Evolutionary conservation across 345 rosid genomes (phyloP).

Genomic region (Salix viminalis): DNA sequence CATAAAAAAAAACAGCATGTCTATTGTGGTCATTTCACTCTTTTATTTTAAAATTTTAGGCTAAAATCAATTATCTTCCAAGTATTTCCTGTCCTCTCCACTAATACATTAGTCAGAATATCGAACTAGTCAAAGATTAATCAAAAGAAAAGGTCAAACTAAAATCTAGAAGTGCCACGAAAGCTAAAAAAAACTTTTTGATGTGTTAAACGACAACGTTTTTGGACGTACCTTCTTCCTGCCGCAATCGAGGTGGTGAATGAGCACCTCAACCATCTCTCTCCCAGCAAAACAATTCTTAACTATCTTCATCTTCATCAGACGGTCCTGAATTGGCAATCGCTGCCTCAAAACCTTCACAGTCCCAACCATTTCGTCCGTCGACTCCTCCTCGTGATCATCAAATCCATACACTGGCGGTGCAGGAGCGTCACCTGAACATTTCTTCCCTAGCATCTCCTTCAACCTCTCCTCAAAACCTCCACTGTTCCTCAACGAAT

Average conservation of each 20-base stretch:
- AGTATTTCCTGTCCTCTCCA: background rate
- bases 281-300: conserved; percentile 80
- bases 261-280: conserved; percentile 67
- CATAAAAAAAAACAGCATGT: background rate
- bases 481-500: conserved; percentile 71
- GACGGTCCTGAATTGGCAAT: conserved; percentile 75
- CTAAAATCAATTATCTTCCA: background rate
- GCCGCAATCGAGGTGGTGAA: conserved; percentile 62
- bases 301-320: conserved; percentile 82
- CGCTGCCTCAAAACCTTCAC: conserved; percentile 58
- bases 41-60: background rate
- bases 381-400: conserved; percentile 31
- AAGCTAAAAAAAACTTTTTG: background rate
- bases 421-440: conserved; percentile 55
- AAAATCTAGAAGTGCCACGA: background rate
- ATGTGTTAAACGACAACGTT: background rate
- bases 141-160: background rate
- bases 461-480: conserved; percentile 49
- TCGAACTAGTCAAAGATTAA: background rate
- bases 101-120: background rate
- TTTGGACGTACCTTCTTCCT: conserved; percentile 61
- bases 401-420: conserved; percentile 63
- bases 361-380: conserved; percentile 46
- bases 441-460: conserved; percentile 48
- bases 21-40: background rate